Conservation (phyloP, 208 protist genomes). For the Leishmania major region DNA sequence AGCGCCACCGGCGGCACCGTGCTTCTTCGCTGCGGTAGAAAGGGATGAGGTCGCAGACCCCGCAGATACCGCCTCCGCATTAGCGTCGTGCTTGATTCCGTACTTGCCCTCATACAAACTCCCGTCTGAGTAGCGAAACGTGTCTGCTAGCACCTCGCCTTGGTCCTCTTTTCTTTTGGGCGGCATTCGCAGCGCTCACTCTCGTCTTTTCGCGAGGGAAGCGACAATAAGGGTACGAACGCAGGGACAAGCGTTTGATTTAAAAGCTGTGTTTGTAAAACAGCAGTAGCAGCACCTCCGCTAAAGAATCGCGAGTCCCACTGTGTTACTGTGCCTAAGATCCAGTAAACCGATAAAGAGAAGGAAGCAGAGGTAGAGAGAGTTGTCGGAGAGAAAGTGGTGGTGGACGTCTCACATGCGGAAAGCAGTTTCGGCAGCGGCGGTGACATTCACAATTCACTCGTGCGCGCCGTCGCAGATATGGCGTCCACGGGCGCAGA, state of each 20-base stretch:
- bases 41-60: conserved; percentile 5
- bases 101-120: conserved; percentile 72
- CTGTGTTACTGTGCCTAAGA: background rate
- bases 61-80: conserved; percentile 10
- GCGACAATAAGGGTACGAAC: background rate
- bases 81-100: conserved; percentile 23
- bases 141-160: conserved; percentile 50
- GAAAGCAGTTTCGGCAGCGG: background rate
- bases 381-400: background rate
- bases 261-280: background rate
- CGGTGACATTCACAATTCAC: background rate
- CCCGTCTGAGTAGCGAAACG: conserved; percentile 68
- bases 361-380: background rate
- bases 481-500: background rate
- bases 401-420: background rate
- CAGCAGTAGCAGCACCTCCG: background rate
- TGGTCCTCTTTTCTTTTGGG: conserved; percentile 75
- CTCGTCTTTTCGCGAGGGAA: background rate
- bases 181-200: conserved; percentile 37
- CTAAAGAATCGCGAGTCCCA: background rate
- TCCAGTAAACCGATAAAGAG: background rate
- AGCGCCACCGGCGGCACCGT: conserved; percentile 12
- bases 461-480: background rate
- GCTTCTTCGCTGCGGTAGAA: conserved; percentile 15
- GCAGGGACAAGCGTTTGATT: background rate